Percentiles rank a stretch among this genome's conserved stretches.
These are phyloP conservation scores for Magnusiomyces suaveolens DNA, from an alignment of 1,139 yeast genomes.

Conservation along the genomic window DNA sequence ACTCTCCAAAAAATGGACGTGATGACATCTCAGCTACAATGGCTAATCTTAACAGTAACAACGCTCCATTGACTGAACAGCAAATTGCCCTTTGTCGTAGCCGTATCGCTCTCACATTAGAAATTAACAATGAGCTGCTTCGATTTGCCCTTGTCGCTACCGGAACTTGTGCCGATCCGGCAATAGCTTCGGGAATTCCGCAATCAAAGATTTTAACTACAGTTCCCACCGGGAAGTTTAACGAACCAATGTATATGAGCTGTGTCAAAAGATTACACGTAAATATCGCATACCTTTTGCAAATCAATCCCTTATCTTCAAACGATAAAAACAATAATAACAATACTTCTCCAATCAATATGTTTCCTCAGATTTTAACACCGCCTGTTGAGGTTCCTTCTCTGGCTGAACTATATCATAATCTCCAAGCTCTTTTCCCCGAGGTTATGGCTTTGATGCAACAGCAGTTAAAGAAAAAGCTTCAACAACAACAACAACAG, in stretches of 20 bases:
- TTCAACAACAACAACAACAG: conserved; percentile 15
- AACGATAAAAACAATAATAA: not conserved
- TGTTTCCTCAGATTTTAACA: conserved; percentile 22
- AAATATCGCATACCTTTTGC: conserved; percentile 25
- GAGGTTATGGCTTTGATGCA: conserved; percentile 17
- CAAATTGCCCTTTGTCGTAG: conserved; percentile 19
- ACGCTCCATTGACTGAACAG: conserved; percentile 1
- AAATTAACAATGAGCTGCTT: conserved; percentile 30
- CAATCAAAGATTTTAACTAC: not conserved
- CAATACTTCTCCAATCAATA: not conserved
- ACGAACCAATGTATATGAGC: conserved; percentile 19
- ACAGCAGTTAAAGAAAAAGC: conserved; percentile 15
- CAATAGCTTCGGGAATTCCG: not conserved
- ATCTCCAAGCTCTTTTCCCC: conserved; percentile 26
- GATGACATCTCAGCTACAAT: not conserved
- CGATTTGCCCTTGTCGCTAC: conserved; percentile 19
- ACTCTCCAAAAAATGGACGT: not conserved
- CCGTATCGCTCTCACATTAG: conserved; percentile 24
- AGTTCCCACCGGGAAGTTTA: conserved; percentile 1
- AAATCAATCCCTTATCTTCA: not conserved
- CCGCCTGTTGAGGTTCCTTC: conserved; percentile 27
- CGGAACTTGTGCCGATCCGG: not conserved
- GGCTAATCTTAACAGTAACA: not conserved
- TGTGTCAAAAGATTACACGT: conserved; percentile 30
- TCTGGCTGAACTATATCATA: conserved; percentile 23